These are phyloP conservation scores for Sporothrix schenckii DNA, from an alignment of 2,329 filamentous ascomycete genomes.

Conservation along the genomic window DNA sequence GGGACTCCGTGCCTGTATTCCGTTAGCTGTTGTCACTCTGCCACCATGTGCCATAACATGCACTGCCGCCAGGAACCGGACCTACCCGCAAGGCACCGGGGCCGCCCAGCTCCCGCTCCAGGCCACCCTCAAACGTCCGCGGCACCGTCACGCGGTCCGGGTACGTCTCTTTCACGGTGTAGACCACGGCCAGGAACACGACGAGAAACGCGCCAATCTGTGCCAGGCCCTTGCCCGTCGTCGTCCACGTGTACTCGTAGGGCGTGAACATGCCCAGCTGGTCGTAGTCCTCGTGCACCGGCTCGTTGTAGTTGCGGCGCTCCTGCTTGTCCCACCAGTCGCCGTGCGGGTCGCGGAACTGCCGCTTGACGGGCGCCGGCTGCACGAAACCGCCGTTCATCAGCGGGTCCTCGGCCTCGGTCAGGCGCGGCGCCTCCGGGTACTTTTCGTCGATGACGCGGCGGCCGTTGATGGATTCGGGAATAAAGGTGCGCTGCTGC, in stretches of 20 bases:
- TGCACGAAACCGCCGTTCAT: slow-evolving; percentile 88
- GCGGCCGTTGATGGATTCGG: slow-evolving; percentile 52
- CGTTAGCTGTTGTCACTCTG: background rate
- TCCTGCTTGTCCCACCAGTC: slow-evolving; percentile 99
- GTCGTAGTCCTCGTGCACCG: slow-evolving; percentile 95
- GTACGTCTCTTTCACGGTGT: slow-evolving; percentile 68
- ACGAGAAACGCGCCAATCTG: slow-evolving; percentile 70
- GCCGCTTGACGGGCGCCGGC: slow-evolving; percentile 78
- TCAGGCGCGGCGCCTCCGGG: slow-evolving; percentile 52
- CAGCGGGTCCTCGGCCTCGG: slow-evolving; percentile 65
- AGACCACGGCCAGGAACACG: slow-evolving; percentile 65
- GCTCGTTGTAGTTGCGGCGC: slow-evolving; percentile 93
- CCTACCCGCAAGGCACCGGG: slow-evolving; percentile 64
- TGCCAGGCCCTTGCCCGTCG: slow-evolving; percentile 67
- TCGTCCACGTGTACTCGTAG: slow-evolving; percentile 83
- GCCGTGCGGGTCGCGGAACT: slow-evolving; percentile 88
- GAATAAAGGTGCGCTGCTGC: slow-evolving; percentile 62
- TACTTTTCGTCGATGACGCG: slow-evolving; percentile 57
- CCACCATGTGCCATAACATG: too few relatives aligned
- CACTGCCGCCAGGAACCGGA: background rate
- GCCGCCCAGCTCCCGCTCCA: slow-evolving; percentile 76
- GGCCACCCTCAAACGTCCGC: slow-evolving; percentile 70
- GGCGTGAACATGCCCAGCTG: slow-evolving; percentile 86
- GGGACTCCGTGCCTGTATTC: slow-evolving; percentile 23
- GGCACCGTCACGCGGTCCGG: slow-evolving; percentile 72